Base-by-base conservation (phyloP, 164 flowering plant genomes). In the Liquidambar formosana region DNA sequence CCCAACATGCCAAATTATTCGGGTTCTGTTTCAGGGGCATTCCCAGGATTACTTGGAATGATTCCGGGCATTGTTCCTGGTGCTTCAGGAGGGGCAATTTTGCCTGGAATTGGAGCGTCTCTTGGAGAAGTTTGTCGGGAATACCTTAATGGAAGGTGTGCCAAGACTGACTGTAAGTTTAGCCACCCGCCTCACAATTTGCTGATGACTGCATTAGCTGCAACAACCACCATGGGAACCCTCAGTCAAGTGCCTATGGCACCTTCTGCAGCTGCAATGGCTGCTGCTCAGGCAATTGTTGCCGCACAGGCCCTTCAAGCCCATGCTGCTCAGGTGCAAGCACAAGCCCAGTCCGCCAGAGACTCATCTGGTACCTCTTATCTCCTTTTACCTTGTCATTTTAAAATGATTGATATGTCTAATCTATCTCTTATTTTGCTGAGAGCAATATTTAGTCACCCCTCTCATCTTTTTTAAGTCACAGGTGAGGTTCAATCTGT, bases 201-300 rank as follows among this genome's bases (percentile, higher is more conserved):
- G 71, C 79, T 96, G 65, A 90, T 92, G 97, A 83, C 93, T 71
- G 94, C 97, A 8, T 72, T 96, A 73, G 88, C 97, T 73, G 87
- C 98, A 53, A 85, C 91, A 8, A 88, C 92, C 15, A 78, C 80
- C 47, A 86, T 93, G 95, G 97, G 99, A 64, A 85, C 87, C 44
- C 71, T 90, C 28, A 96, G 95, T 77, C 99, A 96, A 80, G 95
- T 87, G 43, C 98, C 99, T 4, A 95, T 95, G 99, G 94, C 99
- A n/a, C 99, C 99, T 71, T 92, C 99, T 71, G 99, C 99, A 14
- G 99, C 99, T 66, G 99, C 99, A 59, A 96, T 93, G 99, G 99
- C 99, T 71, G 99, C 99, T 80, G 99, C 99, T 76, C 99, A 93
- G 78, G 99, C 98, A n/a, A 96, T 96, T 79, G 93, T 93, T 76